These are phyloP conservation scores for Chalciporus sphaerocephalus DNA, from an alignment of 768 basidiomycete species.

Conservation along the genomic window DNA sequence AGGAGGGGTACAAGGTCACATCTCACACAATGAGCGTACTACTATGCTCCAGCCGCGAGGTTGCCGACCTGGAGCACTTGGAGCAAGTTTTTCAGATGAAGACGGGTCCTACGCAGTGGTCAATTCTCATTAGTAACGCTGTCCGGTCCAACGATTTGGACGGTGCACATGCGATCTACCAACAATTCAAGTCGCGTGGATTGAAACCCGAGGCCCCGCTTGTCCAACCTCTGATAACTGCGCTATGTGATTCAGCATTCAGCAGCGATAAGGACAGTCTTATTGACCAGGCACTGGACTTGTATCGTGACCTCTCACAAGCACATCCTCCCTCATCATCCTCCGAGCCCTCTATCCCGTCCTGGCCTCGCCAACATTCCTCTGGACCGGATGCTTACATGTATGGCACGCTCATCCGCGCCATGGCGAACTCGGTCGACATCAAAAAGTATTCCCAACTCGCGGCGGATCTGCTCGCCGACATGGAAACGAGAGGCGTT, in stretches of 20 bases:
- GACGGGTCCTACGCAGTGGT: conserved; percentile 47
- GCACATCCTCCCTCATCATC: conserved; percentile 26
- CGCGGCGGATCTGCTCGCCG: conserved; percentile 51
- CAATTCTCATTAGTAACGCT: conserved; percentile 50
- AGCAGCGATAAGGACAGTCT: conserved; percentile 35
- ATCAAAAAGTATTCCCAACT: conserved; percentile 45
- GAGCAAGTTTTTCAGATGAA: conserved; percentile 39
- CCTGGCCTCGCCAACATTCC: conserved; percentile 33
- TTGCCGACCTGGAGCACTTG: conserved; percentile 41
- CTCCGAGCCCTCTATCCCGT: conserved; percentile 6
- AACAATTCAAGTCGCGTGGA: conserved; percentile 39
- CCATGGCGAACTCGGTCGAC: conserved; percentile 42
- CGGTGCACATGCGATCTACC: conserved; percentile 49
- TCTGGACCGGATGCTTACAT: conserved; percentile 47
- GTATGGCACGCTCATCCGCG: conserved; percentile 51
- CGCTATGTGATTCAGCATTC: conserved; percentile 41
- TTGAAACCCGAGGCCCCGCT: conserved; percentile 47
- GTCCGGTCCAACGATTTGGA: conserved; percentile 35
- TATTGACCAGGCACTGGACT: conserved; percentile 50
- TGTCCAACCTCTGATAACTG: conserved; percentile 51
- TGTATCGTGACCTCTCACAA: conserved; percentile 47
- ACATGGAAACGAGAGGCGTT: conserved; percentile 57
- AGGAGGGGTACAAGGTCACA: conserved; percentile 31
- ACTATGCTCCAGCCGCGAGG: conserved; percentile 37
- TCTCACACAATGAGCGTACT: conserved; percentile 38